Evolutionary conservation across 2,329 filamentous ascomycete genomes (phyloP).

Genomic region (Colletotrichum endophyticum): DNA sequence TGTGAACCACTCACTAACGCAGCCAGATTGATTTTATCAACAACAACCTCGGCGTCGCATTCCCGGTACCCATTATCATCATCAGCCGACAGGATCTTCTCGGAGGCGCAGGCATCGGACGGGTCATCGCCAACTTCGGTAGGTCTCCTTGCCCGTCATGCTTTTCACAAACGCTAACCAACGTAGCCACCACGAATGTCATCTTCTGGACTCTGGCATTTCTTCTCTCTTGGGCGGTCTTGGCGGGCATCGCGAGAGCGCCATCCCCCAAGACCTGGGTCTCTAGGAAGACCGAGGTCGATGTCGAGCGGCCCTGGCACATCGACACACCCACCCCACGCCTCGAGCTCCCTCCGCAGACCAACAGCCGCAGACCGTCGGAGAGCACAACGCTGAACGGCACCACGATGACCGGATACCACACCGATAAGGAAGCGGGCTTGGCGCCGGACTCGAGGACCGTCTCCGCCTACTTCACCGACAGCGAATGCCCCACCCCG

Average conservation of each 20-base stretch:
- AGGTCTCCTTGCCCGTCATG: constrained; percentile 14
- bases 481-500: constrained; percentile 3
- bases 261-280: not conserved
- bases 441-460: not conserved
- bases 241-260: not conserved
- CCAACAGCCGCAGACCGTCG: not conserved
- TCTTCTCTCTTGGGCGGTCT: constrained; percentile 15
- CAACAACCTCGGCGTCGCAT: constrained; percentile 54
- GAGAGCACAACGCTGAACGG: constrained; percentile 9
- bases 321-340: not conserved
- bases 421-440: constrained; percentile 17
- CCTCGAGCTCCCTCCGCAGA: not conserved
- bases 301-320: not conserved
- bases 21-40: constrained; percentile 54
- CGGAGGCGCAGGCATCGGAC: constrained; percentile 38
- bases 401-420: constrained; percentile 2
- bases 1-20: not conserved
- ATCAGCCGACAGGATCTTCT: constrained; percentile 41
- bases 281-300: not conserved
- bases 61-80: constrained; percentile 54
- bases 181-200: constrained; percentile 37
- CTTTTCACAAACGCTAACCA: not conserved
- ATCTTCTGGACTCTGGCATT: constrained; percentile 39
- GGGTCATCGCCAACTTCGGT: constrained; percentile 51
- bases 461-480: constrained; percentile 14